Base-by-base conservation (phyloP, 2,329 filamentous ascomycete genomes). In the Apiospora pterosperma region DNA sequence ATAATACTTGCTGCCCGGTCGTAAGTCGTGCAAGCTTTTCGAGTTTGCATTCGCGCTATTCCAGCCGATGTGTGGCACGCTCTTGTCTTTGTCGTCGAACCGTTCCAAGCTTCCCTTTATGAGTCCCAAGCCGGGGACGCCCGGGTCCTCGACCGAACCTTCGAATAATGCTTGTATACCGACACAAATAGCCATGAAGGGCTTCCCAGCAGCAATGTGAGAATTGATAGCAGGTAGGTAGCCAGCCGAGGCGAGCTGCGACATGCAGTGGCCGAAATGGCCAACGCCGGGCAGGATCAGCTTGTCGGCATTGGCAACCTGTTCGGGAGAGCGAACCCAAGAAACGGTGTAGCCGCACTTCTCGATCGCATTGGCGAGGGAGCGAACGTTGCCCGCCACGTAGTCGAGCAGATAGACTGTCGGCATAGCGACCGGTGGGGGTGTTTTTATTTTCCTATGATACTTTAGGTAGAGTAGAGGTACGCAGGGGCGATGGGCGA, bases 51-150 rank as follows among this genome's bases (percentile, higher is more conserved):
- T 90, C 55, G 96, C 96, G 70, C 90, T 93, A 79, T 99, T 99
- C 96, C 96, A 99, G 63, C 96, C 96, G 77, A 99, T 99, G 80
- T 99, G 96, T 42, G 96, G 96, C n/a, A 99, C 96, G 41, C 93
- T 90, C 80, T 98, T 98, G 72, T 86, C 81, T 36, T 79, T 77
- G 75, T 92, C 88, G 75, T 92, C 82, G 80, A 99, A 99, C 66
- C 90, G 89, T 74, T 87, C 84, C 68, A 99, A 85, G 12, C 80
- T 81, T 42, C 86, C 87, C 55, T 90, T 88, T 67, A 98, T 88
- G 34, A 97, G 58, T 5, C 90, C 91, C 59, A 99, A 81, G 1
- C 96, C 96, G 2, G 88, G 79, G 16, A 92, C 88, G 21, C 82
- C 78, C 0, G 88, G 81, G 69, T 92, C 90, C 77, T 99, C 96